Conservation (phyloP, 345 rosid species). For the Rhizophora apiculata region DNA sequence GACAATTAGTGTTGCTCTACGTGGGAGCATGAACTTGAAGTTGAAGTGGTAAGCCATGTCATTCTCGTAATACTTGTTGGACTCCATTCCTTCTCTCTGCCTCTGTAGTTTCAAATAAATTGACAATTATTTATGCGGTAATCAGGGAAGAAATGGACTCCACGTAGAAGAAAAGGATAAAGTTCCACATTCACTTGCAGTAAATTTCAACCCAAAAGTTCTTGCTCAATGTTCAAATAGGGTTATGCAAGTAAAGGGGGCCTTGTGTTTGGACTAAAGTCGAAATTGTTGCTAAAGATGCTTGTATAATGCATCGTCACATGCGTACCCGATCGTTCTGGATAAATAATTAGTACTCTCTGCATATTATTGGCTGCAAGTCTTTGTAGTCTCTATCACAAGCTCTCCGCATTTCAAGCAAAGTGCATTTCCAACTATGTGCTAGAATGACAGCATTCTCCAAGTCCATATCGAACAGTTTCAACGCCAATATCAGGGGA, state of each 20-base stretch:
- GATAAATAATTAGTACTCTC: neutral
- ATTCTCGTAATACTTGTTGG: neutral
- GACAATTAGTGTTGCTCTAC: neutral
- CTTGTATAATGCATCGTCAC: too few relatives aligned
- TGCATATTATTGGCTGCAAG: neutral
- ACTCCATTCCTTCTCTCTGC: conserved; percentile 4
- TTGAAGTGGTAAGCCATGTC: neutral
- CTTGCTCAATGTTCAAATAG: too few relatives aligned
- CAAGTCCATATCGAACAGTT: neutral
- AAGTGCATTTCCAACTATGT: neutral
- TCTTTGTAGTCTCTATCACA: neutral
- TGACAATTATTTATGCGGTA: neutral
- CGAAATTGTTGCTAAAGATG: too few relatives aligned
- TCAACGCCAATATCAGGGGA: neutral
- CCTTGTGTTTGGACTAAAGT: too few relatives aligned
- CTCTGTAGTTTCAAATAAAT: neutral
- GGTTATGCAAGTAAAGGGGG: too few relatives aligned
- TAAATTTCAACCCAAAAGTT: too few relatives aligned
- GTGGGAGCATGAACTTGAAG: neutral
- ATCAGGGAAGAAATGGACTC: neutral
- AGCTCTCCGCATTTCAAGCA: neutral
- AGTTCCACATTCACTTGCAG: neutral
- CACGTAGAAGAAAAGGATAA: neutral
- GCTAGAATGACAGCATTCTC: neutral
- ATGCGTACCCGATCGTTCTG: too few relatives aligned